A percentile compares a stretch with the other conserved stretches of the same genome.
Conservation (phyloP, 345 rosid species). For the Hypericum perforatum region DNA sequence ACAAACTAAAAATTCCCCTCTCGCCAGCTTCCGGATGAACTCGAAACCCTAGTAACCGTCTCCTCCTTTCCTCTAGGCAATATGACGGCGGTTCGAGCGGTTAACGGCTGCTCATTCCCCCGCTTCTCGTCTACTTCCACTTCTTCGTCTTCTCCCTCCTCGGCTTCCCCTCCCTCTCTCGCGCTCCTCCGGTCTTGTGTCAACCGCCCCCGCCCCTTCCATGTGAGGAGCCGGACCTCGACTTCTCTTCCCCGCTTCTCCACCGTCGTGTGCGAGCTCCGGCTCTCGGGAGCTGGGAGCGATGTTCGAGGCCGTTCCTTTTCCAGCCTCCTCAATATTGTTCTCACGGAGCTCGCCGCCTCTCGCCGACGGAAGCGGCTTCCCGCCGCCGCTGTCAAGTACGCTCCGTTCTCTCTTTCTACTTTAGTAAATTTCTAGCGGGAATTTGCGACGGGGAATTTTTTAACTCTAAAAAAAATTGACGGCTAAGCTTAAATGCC, state of each 20-base stretch:
- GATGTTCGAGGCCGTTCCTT: constrained; percentile 30
- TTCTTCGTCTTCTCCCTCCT: constrained; percentile 32
- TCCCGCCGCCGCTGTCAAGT: constrained; percentile 50
- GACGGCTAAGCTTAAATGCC: no score
- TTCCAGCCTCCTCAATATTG: constrained; percentile 55
- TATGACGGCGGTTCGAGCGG: constrained; percentile 54
- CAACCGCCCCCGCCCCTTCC: constrained; percentile 27
- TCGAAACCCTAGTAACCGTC: background rate
- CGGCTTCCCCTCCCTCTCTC: constrained; percentile 31
- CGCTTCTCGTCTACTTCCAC: constrained; percentile 20
- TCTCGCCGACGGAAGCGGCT: constrained; percentile 34
- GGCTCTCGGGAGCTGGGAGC: constrained; percentile 9
- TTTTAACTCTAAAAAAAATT: no score
- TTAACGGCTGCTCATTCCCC: constrained; percentile 34
- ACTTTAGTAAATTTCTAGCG: background rate
- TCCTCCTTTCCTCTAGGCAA: constrained; percentile 4
- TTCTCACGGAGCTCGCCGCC: constrained; percentile 50
- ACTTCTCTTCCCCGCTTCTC: constrained; percentile 23
- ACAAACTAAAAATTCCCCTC: no score
- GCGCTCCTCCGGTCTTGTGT: constrained; percentile 30
- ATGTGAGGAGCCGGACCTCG: constrained; percentile 16
- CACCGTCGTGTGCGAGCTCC: constrained; percentile 16
- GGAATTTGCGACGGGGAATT: no score
- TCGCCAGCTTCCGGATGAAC: no score
- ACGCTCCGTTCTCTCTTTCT: constrained; percentile 9